Conservation (phyloP, 1,139 yeast genomes). For the Candida sanyaensis region DNA sequence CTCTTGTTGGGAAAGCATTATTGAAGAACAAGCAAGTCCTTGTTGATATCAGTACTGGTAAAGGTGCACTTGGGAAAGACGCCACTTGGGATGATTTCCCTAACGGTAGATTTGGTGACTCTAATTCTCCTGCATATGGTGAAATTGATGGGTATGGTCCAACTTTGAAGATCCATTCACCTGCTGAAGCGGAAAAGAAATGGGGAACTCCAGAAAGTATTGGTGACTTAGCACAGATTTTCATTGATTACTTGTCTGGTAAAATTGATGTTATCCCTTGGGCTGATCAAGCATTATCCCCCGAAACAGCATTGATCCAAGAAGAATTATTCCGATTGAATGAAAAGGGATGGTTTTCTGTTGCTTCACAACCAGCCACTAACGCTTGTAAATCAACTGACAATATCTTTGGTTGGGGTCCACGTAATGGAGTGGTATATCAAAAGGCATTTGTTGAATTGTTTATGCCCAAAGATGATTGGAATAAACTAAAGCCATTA, state of each 20-base stretch:
- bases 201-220: constrained; percentile 84
- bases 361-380: constrained; percentile 95
- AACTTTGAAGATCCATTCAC: constrained; percentile 67
- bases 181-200: constrained; percentile 64
- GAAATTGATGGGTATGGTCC: constrained; percentile 98
- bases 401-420: constrained; percentile 97
- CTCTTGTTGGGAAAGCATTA: constrained; percentile 27
- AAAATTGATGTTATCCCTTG: constrained; percentile 84
- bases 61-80: constrained; percentile 83
- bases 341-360: constrained; percentile 74
- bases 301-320: constrained; percentile 91
- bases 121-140: constrained; percentile 96
- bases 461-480: constrained; percentile 76
- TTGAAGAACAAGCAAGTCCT: constrained; percentile 50
- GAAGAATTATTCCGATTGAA: constrained; percentile 84
- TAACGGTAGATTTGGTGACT: constrained; percentile 96
- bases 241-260: constrained; percentile 73
- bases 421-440: constrained; percentile 82
- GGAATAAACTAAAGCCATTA: constrained; percentile 61
- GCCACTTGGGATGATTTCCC: constrained; percentile 99
- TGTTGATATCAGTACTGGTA: constrained; percentile 79
- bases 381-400: constrained; percentile 78
- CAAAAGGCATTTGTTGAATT: constrained; percentile 92
- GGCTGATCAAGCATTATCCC: constrained; percentile 81
- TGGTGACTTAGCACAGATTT: constrained; percentile 66